Evolutionary conservation across 140 eudicot species (phyloP).

Genomic region (Oenanthe javanica): DNA sequence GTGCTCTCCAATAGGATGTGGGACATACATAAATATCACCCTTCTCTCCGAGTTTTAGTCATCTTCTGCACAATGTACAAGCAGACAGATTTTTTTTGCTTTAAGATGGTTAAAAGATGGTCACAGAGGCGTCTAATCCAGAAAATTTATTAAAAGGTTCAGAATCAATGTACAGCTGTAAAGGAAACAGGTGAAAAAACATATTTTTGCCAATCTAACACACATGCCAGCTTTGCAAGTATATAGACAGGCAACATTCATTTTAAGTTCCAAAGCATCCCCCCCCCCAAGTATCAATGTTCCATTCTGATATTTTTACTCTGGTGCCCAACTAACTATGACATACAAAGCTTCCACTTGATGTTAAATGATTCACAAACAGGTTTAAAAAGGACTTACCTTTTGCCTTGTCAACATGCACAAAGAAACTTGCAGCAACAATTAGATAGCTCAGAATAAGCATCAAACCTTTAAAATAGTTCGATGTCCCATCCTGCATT

Average conservation of each 20-base stretch:
- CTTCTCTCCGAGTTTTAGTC: background rate
- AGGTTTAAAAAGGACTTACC: constrained; percentile 36
- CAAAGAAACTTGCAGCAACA: constrained; percentile 94
- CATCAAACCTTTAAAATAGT: constrained; percentile 93
- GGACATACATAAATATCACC: background rate
- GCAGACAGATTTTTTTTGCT: too few species aligned
- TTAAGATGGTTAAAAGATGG: background rate
- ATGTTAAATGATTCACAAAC: background rate
- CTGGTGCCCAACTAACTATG: background rate
- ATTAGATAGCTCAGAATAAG: constrained; percentile 79
- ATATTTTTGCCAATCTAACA: background rate
- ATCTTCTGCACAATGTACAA: constrained; percentile 7
- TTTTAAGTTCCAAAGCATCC: too few species aligned
- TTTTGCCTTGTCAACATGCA: constrained; percentile 58
- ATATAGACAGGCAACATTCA: too few species aligned
- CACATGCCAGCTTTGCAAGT: background rate
- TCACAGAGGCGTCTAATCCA: background rate
- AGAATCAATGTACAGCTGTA: background rate
- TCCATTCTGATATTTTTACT: background rate
- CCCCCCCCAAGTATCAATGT: background rate
- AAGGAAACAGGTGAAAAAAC: background rate
- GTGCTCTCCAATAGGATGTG: background rate
- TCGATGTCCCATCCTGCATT: constrained; percentile 87
- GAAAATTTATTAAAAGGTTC: background rate
- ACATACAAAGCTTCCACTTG: background rate